Evolutionary conservation across 2,329 filamentous ascomycete genomes (phyloP), one percentile per base, ranked within the genome.

Genomic region (Ascosphaera apis): DNA sequence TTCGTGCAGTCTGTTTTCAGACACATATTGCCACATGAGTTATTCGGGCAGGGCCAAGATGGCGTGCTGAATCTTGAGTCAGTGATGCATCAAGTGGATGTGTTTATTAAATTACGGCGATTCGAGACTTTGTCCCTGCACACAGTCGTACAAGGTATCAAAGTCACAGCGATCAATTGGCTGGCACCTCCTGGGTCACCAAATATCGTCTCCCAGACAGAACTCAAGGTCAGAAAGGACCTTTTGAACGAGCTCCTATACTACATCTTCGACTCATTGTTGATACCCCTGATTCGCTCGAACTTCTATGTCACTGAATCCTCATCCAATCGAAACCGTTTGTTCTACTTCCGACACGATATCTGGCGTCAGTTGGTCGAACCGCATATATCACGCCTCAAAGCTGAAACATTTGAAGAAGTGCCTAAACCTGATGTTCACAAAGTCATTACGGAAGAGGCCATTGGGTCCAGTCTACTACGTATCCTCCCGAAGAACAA

Each of bases 251-350:
- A 98, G 51, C 73, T 95, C 39, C 47, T 95, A 4, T 95, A 93
- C 56, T 98, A 84, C 51, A 44, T 91, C 3, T 88, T 98, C 47
- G 88, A 98, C 53, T 93, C 84, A 0, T 63, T 93, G 15, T 50
- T 98, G 38, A 78, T 95, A 45, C 86, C 88, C 7, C 63, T 98
- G 5, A 67, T 95, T 34, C 72, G 80, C 23, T 73, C 70, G 42
- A 84, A 88, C 47, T 98, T 98, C 48, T 86, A 95, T 49, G 79
- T 93, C 27, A 98, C 88, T 0, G 88, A 98, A 52, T 88, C 83
- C 0, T 83, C 72, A 42, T 62, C 64, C 1, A 72, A 92, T 48
- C 73, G 76, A 12, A 82, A 88, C 46, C 71, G 72, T 18, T 58
- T 95, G 1, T 92, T 91, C 53, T 98, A 82, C 56, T 95, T 93